A percentile compares a stretch with the other conserved stretches of the same genome.
These are phyloP conservation scores for Debaryomyces tyrocola DNA, from an alignment of 805 yeast species.

Conservation along the genomic window DNA sequence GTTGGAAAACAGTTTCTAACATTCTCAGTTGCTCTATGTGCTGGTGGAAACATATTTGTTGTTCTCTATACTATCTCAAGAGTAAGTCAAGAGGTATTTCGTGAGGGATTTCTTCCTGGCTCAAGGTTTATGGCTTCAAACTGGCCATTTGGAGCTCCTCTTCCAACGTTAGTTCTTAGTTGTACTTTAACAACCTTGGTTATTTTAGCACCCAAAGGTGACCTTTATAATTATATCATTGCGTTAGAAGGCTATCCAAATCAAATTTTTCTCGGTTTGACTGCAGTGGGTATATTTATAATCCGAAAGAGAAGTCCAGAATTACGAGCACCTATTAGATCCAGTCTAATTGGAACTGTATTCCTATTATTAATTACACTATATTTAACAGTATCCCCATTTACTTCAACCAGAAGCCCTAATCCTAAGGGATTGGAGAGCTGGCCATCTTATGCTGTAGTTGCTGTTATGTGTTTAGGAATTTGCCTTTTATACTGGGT, in stretches of 20 bases:
- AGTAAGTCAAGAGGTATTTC: slow-evolving; percentile 62
- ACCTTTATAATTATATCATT: slow-evolving; percentile 51
- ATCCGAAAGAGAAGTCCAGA: slow-evolving; percentile 51
- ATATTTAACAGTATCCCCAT: slow-evolving; percentile 53
- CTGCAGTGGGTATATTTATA: slow-evolving; percentile 58
- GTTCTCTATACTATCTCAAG: slow-evolving; percentile 59
- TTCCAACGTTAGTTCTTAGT: slow-evolving; percentile 49
- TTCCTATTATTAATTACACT: slow-evolving; percentile 46
- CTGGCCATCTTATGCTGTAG: slow-evolving; percentile 51
- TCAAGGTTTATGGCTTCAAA: slow-evolving; percentile 53
- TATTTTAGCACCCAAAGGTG: slow-evolving; percentile 47
- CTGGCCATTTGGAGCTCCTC: slow-evolving; percentile 56
- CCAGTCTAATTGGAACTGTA: slow-evolving; percentile 48
- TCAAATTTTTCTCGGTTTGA: slow-evolving; percentile 50
- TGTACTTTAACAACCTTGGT: slow-evolving; percentile 40
- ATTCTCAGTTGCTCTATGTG: slow-evolving; percentile 56
- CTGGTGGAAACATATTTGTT: slow-evolving; percentile 64
- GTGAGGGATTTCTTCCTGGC: slow-evolving; percentile 63
- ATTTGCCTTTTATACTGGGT: slow-evolving; percentile 57
- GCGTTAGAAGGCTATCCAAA: slow-evolving; percentile 53
- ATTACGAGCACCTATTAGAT: slow-evolving; percentile 50
- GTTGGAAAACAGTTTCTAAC: slow-evolving; percentile 57
- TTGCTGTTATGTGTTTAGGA: slow-evolving; percentile 42
- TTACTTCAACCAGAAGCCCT: slow-evolving; percentile 32
- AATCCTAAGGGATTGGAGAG: slow-evolving; percentile 41